Conservation (phyloP, 371 early-diverging fungal species). For the Circinella minor region DNA sequence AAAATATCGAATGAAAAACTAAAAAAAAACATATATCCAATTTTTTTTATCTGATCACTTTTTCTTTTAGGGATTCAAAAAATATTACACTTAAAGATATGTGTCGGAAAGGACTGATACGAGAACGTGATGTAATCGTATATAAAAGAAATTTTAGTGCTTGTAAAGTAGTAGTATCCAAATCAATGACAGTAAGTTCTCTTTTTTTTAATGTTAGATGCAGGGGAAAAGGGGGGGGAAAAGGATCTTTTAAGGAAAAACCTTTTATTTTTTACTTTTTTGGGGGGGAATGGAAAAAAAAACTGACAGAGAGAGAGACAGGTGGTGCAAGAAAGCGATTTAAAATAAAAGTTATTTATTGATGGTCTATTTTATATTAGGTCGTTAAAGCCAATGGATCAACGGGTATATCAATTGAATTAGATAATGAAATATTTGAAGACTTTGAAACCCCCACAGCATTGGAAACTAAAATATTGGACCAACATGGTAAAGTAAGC, state of each 20-base stretch:
- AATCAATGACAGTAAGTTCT: conserved; percentile 47
- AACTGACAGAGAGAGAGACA: no score
- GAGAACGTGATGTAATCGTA: conserved; percentile 48
- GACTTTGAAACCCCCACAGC: conserved; percentile 60
- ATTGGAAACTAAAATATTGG: conserved; percentile 56
- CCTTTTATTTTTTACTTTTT: no score
- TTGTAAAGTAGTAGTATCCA: conserved; percentile 51
- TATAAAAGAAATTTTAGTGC: conserved; percentile 61
- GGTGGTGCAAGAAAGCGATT: no score
- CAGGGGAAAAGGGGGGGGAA: conserved; percentile 6
- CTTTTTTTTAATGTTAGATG: neutral
- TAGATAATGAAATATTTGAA: conserved; percentile 49
- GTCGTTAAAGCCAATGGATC: conserved; percentile 52
- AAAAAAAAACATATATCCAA: no score
- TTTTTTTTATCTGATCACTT: neutral
- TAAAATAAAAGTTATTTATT: no score
- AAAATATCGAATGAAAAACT: no score
- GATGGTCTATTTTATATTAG: conserved; percentile 11
- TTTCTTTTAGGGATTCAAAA: conserved; percentile 44
- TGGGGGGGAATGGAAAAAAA: no score
- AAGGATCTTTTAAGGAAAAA: neutral
- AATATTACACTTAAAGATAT: conserved; percentile 56
- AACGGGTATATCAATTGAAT: conserved; percentile 48
- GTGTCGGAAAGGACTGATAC: conserved; percentile 56
- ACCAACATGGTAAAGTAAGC: conserved; percentile 51